Evolutionary conservation across 1,284 basidiomycete species (phyloP).

Genomic region (Moniliophthora roreri): DNA sequence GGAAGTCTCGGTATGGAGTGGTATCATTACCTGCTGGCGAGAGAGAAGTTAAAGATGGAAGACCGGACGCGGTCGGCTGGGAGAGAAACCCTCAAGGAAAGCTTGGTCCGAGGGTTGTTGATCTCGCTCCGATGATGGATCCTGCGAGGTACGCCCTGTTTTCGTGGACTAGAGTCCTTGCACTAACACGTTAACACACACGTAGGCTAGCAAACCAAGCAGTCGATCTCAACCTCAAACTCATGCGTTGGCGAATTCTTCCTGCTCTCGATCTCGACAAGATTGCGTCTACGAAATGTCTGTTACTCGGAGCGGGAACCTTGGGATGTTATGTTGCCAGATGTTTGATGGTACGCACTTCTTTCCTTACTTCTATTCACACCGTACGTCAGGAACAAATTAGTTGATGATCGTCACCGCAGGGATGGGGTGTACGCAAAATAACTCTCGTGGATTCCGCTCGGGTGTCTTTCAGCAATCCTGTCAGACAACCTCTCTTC

Average conservation of each 20-base stretch:
- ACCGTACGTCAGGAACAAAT: not conserved
- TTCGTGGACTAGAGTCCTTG: not conserved
- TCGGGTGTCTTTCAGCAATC: conserved; percentile 94
- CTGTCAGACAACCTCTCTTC: conserved; percentile 94
- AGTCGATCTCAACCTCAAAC: conserved; percentile 93
- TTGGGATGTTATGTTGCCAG: conserved; percentile 95
- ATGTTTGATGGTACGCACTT: conserved; percentile 74
- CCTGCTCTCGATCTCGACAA: conserved; percentile 89
- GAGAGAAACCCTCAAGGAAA: conserved; percentile 85
- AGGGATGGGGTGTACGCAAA: conserved; percentile 94
- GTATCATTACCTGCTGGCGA: conserved; percentile 25
- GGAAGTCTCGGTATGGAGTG: conserved; percentile 64
- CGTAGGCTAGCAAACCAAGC: conserved; percentile 89
- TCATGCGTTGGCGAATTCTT: conserved; percentile 98
- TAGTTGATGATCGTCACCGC: not conserved
- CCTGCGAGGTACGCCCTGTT: conserved; percentile 58
- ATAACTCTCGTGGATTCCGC: conserved; percentile 94
- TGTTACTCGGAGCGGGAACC: conserved; percentile 93
- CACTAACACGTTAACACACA: not conserved
- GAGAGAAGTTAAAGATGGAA: conserved; percentile 21
- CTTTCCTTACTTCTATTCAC: not conserved
- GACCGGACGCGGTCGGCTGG: conserved; percentile 86
- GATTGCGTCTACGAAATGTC: conserved; percentile 76
- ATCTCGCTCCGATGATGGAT: conserved; percentile 96
- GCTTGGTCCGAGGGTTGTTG: conserved; percentile 85